These are phyloP conservation scores for Citrus trifoliata DNA, from an alignment of 345 rosid genomes.

Conservation along the genomic window DNA sequence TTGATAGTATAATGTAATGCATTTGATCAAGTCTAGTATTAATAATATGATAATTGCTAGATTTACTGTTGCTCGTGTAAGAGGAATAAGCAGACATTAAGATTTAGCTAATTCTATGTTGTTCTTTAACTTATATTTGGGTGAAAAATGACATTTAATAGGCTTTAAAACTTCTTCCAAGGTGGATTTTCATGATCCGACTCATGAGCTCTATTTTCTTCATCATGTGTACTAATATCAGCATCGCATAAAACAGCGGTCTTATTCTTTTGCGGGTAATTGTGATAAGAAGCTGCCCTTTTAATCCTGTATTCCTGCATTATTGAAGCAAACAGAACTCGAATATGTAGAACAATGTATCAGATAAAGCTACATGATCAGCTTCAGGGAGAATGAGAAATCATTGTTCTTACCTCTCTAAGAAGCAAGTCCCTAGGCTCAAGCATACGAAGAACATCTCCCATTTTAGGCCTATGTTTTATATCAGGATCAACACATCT, in stretches of 20 bases:
- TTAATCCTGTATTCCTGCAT: conserved; percentile 29
- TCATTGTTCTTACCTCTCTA: conserved; percentile 35
- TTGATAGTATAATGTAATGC: too few relatives aligned
- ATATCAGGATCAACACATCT: conserved; percentile 64
- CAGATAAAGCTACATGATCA: neutral
- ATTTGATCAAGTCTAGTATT: too few relatives aligned
- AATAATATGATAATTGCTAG: neutral
- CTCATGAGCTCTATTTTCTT: neutral
- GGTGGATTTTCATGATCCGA: neutral
- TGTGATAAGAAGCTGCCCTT: conserved; percentile 16
- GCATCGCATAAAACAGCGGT: neutral
- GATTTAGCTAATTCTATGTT: neutral
- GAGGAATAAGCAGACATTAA: neutral
- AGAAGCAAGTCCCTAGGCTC: conserved; percentile 65
- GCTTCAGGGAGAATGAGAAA: neutral
- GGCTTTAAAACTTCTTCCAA: neutral
- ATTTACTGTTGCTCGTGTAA: neutral
- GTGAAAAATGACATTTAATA: neutral
- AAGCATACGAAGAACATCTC: conserved; percentile 71
- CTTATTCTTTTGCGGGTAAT: conserved; percentile 13
- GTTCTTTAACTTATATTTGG: neutral
- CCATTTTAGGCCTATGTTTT: conserved; percentile 66
- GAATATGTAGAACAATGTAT: neutral
- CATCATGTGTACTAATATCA: conserved; percentile 1
- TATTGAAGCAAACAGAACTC: neutral